A percentile compares a stretch with the other conserved stretches of the same genome.
Conservation (phyloP, 176 grass and related monocot species). For the Thalia dealbata region DNA sequence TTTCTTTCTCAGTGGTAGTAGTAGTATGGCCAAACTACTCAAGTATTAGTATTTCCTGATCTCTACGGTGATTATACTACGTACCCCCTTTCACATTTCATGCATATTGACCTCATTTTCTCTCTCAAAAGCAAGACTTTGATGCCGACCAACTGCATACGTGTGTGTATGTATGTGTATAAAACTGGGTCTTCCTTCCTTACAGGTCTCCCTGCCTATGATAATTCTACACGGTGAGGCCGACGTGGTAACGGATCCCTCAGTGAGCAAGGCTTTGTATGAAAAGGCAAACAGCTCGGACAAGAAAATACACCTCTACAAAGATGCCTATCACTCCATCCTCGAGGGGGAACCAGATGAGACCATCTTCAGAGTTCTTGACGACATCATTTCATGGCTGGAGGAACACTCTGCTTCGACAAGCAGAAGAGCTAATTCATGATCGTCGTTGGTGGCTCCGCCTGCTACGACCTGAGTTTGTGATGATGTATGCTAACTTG, state of each 20-base stretch:
- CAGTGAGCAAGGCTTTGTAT: slow-evolving; percentile 88
- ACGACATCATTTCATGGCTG: slow-evolving; percentile 83
- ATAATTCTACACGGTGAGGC: slow-evolving; percentile 78
- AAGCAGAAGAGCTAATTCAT: slow-evolving; percentile 27
- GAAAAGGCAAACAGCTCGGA: slow-evolving; percentile 70
- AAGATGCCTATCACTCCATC: slow-evolving; percentile 60
- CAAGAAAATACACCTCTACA: slow-evolving; percentile 72
- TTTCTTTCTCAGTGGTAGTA: too few species aligned
- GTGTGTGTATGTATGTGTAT: too few species aligned
- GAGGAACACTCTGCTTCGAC: slow-evolving; percentile 36
- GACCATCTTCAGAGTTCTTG: slow-evolving; percentile 61
- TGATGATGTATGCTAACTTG: not conserved
- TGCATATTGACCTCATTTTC: too few species aligned
- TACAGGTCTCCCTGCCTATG: slow-evolving; percentile 74
- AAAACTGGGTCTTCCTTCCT: slow-evolving; percentile 10
- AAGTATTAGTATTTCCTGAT: too few species aligned
- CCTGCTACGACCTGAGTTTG: not conserved
- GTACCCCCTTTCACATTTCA: too few species aligned
- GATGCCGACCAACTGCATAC: too few species aligned
- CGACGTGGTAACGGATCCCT: slow-evolving; percentile 72
- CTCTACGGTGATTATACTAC: too few species aligned
- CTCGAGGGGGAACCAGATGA: slow-evolving; percentile 88
- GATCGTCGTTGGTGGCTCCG: not conserved
- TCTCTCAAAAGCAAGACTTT: too few species aligned
- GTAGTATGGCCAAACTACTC: too few species aligned